Percentiles rank a stretch among this genome's conserved stretches.
Evolutionary conservation across 1,139 yeast genomes (phyloP).

Genomic region (Diutina sp.): DNA sequence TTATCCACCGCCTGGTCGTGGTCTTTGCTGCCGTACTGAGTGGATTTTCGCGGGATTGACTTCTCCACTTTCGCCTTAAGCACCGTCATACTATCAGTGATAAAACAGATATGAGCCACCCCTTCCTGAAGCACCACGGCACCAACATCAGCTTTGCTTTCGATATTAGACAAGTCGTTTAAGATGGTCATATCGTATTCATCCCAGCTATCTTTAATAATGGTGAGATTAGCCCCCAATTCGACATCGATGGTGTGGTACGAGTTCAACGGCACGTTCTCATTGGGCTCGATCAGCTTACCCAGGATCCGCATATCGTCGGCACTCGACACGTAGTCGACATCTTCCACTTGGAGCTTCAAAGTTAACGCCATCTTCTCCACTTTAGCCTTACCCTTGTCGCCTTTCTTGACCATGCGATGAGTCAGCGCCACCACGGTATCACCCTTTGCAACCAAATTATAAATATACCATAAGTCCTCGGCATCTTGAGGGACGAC

Average conservation of each 20-base stretch:
- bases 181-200: constrained; percentile 43
- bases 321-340: constrained; percentile 71
- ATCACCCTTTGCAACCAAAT: constrained; percentile 67
- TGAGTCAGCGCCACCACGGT: constrained; percentile 55
- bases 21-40: constrained; percentile 56
- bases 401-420: constrained; percentile 45
- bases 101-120: constrained; percentile 79
- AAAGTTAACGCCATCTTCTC: constrained; percentile 48
- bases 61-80: constrained; percentile 71
- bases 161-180: constrained; percentile 56
- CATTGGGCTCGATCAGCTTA: constrained; percentile 57
- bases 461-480: constrained; percentile 83
- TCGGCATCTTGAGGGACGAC: constrained; percentile 80
- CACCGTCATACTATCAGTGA: constrained; percentile 84
- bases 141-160: constrained; percentile 79
- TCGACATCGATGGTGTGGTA: constrained; percentile 82
- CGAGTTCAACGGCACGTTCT: constrained; percentile 73
- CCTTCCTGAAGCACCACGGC: constrained; percentile 94
- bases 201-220: constrained; percentile 76
- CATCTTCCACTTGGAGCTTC: constrained; percentile 47
- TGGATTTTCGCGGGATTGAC: constrained; percentile 40
- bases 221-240: constrained; percentile 52
- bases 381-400: constrained; percentile 26
- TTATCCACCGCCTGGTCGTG: constrained; percentile 71
- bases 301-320: constrained; percentile 75